A percentile compares a stretch with the other conserved stretches of the same genome.
These are phyloP conservation scores for Groenewaldozyma salmanticensis DNA, from an alignment of 805 yeast species.

Conservation along the genomic window DNA sequence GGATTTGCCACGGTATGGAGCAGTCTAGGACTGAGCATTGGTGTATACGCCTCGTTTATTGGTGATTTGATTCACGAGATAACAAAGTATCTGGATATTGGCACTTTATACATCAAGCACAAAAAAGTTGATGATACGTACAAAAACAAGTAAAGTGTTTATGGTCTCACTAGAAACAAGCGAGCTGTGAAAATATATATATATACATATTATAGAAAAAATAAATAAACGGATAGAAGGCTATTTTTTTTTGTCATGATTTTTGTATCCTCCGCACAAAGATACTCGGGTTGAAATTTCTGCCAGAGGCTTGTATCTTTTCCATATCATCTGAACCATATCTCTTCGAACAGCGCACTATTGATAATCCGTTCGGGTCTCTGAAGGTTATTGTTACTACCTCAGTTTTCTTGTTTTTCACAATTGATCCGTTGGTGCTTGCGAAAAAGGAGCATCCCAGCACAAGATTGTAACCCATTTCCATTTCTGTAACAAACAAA, in stretches of 20 bases:
- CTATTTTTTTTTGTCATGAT: no score
- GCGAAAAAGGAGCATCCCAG: background rate
- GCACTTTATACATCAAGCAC: conserved; percentile 69
- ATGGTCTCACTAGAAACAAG: no score
- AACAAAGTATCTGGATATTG: conserved; percentile 70
- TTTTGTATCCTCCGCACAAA: no score
- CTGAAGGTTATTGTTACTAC: background rate
- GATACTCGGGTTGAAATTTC: no score
- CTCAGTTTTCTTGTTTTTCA: background rate
- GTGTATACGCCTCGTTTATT: conserved; percentile 65
- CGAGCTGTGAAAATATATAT: no score
- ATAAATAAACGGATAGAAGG: no score
- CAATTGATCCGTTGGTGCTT: background rate
- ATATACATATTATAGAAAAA: no score
- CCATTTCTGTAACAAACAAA: background rate
- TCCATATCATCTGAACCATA: no score
- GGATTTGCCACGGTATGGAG: conserved; percentile 50
- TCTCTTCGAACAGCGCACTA: no score
- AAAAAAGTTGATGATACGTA: conserved; percentile 9
- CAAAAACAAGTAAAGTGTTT: background rate
- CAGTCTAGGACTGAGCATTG: conserved; percentile 64
- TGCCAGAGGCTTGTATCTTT: no score
- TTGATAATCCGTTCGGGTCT: background rate
- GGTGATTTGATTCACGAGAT: conserved; percentile 72
- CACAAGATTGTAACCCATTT: background rate